phyloP scores from a whole-genome alignment of 257 asterid species.

The Voacanga thouarsii region DNA sequence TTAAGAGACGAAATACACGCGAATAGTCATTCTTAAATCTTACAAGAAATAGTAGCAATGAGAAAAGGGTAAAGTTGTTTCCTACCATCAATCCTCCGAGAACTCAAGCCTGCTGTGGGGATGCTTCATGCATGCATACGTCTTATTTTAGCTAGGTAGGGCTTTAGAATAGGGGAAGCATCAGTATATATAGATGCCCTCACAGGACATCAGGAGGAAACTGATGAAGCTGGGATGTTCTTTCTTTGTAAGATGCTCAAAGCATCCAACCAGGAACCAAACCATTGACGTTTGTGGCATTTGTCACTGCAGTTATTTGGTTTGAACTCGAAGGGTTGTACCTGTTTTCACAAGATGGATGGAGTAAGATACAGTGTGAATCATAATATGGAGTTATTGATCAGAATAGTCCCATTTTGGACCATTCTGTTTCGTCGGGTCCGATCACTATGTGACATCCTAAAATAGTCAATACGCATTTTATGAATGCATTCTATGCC shows the following conservation, averaged over 20 bases:
- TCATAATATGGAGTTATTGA: no score
- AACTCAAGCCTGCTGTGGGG: not conserved
- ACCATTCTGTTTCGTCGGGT: no score
- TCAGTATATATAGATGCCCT: not conserved
- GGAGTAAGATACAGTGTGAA: not conserved
- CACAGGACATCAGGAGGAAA: not conserved
- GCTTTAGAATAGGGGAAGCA: not conserved
- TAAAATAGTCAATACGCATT: no score
- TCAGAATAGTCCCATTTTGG: no score
- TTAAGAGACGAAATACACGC: not conserved
- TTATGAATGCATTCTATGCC: no score
- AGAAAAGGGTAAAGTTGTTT: not conserved
- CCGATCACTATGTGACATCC: no score
- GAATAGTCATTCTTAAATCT: not conserved
- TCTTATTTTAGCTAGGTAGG: not conserved
- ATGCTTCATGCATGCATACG: not conserved
- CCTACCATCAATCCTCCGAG: not conserved
- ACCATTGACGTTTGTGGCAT: conserved; percentile 59
- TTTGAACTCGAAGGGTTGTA: conserved; percentile 55
- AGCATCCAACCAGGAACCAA: conserved; percentile 95
- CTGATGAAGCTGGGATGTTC: not conserved
- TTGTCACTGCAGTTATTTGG: conserved; percentile 66
- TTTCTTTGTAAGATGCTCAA: conserved; percentile 16
- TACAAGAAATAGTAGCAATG: not conserved
- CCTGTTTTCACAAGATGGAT: conserved; percentile 29